Evolutionary conservation across 192 early-diverging fungal species (phyloP), one percentile per base, ranked within the genome.

Genomic region (Funneliformis geosporum): DNA sequence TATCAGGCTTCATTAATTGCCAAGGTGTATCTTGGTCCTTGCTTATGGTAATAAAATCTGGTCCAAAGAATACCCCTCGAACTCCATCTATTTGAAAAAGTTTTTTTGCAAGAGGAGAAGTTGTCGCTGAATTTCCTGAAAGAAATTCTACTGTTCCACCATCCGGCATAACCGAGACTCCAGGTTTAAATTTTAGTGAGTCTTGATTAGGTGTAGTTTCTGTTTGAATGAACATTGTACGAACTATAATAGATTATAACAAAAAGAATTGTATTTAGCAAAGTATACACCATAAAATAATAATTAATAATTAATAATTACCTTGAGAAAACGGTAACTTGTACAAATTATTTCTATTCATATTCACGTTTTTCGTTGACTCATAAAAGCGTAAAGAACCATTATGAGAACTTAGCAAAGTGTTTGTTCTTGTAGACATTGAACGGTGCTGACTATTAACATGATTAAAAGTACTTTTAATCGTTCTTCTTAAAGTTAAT

Each of bases 1-100:
- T 89, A 60, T 99, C 98, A 12, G 98, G 98, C 80, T 98, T 98
- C 92, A 99, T 94, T 74, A 99, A 84, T 84, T 95, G 96, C 98
- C 98, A 99, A 71, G 93, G 91, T n/a, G 88, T 90, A 73, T 94
- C 93, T 59, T 88, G 82, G 78, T 97, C 91, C 84, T 98, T 99
- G 70, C 94, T 93, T 81, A 99, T 91, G 4, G 97, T 97, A 81
- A 99, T 92, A 87, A 98, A 99, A 82, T 99, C 97, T 8, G 92
- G 86, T 39, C 96, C 95, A 74, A 94, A 96, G 76, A 99, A 93
- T 4, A 99, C 93, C 14, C 93, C 92, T 16, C 86, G 81, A 28
- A 99, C 93, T 38, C 98, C 98, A 68, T 98, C 96, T 80, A 99
- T 95, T 61, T 91, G 87, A 84, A 99, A 97, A n/a, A 99, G 87